Evolutionary conservation across 2,329 filamentous ascomycete species (phyloP), one percentile per base, ranked within the genome.

Genomic region (Trichoderma gracile): DNA sequence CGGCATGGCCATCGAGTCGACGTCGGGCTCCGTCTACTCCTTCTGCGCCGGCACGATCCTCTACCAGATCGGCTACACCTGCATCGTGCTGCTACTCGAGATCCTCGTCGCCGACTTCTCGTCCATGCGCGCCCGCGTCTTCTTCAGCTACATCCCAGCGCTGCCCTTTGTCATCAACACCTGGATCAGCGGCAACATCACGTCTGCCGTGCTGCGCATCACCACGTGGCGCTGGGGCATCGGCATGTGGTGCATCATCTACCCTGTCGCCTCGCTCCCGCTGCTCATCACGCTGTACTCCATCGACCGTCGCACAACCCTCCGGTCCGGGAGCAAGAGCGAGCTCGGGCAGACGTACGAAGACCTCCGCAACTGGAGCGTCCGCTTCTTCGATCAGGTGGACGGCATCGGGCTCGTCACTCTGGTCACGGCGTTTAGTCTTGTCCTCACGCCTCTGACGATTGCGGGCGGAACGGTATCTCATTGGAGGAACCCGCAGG

Each of bases 231-330:
- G 80, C 65, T 88, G 85, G 85, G 86, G 86, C 15, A 79, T 86
- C 25, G 86, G 85, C 67, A 88, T 89, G 85, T 89, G 84, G 79
- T 80, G 79, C 53, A 82, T 88, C 67, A 85, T 88, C 56, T 87
- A 84, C 69, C 82, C 86, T 1, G 76, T 84, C 8, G 82, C 81
- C 63, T 79, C 82, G 0, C 65, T 87, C 5, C 85, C 86, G 1
- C 77, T 89, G 0, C 74, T 88, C 19, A 67, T 77, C 0, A 79
- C 80, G 0, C 76, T 78, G 0, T 74, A 75, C 56, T 68, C 69
- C 3, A 70, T 78, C 12, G 74, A 76, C n/a, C 70, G 71, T 9
- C 71, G 70, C n/a, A 63, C 33, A 12, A 19, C 50, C 7, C 30
- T 23, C 15, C 21, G 17, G 15, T 60, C 47, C 17, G 45, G 47